Percentiles rank a stretch among this genome's conserved stretches.
Evolutionary conservation across 805 yeast species (phyloP).

Genomic region (Starmera caribaea): DNA sequence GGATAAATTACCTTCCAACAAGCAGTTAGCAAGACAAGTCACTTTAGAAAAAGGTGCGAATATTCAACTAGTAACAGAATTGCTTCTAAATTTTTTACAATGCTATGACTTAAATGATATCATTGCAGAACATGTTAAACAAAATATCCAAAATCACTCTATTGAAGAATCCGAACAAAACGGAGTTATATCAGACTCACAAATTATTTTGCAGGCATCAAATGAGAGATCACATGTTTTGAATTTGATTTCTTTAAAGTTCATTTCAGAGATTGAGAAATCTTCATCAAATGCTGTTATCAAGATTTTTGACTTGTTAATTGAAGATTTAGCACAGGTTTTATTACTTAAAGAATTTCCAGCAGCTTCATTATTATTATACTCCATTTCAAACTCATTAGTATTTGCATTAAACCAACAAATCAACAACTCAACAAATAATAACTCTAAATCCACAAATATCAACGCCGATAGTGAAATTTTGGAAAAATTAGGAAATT

Average conservation of each 20-base stretch:
- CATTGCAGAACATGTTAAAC: conserved; percentile 12
- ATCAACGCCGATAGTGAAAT: conserved; percentile 8
- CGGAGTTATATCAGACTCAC: neutral
- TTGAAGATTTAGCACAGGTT: conserved; percentile 46
- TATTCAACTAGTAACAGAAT: conserved; percentile 38
- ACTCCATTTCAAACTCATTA: conserved; percentile 33
- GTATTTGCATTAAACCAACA: conserved; percentile 29
- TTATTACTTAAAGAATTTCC: conserved; percentile 54
- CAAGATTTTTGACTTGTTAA: conserved; percentile 38
- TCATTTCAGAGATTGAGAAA: conserved; percentile 21
- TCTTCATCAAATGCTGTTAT: conserved; percentile 22
- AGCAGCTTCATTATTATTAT: conserved; percentile 41
- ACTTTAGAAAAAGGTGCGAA: conserved; percentile 33
- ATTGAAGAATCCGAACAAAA: neutral
- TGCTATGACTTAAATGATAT: conserved; percentile 8
- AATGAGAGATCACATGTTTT: conserved; percentile 1
- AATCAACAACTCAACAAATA: conserved; percentile 18
- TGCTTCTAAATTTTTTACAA: conserved; percentile 36
- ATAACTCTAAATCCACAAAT: no score
- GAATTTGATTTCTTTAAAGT: conserved; percentile 6
- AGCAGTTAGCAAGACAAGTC: conserved; percentile 31
- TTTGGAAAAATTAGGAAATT: conserved; percentile 51
- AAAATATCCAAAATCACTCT: conserved; percentile 1
- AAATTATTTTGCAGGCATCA: conserved; percentile 3
- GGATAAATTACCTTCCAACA: conserved; percentile 38